These are phyloP conservation scores for Heliosperma pusillum DNA, from an alignment of 148 eudicot species.

Conservation along the genomic window DNA sequence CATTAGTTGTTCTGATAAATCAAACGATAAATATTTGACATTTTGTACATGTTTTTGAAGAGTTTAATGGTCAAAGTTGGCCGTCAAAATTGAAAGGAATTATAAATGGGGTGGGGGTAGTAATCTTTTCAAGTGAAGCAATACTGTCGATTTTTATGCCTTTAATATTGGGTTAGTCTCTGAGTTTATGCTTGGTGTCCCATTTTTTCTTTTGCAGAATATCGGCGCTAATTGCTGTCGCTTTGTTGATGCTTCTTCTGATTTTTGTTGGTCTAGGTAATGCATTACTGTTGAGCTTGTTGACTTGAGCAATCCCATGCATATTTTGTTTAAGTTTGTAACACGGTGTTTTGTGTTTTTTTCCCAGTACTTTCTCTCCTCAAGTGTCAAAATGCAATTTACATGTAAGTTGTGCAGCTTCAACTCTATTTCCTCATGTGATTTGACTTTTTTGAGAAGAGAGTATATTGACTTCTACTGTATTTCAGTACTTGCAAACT, in stretches of 20 bases:
- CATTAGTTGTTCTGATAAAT: neutral
- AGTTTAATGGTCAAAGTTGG: neutral
- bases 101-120: neutral
- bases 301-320: neutral
- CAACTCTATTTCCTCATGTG: neutral
- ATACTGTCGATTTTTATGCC: neutral
- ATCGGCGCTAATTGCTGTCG: constrained; percentile 60
- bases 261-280: constrained; percentile 76
- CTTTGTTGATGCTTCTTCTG: constrained; percentile 68
- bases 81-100: neutral
- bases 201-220: constrained; percentile 42
- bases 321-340: neutral
- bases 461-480: neutral
- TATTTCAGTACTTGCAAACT: neutral
- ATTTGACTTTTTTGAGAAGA: neutral
- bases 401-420: constrained; percentile 50
- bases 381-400: constrained; percentile 61
- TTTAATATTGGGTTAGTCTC: neutral
- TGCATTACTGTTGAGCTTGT: constrained; percentile 22
- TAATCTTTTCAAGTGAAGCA: neutral
- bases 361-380: constrained; percentile 67
- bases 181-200: neutral
- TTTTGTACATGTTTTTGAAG: neutral
- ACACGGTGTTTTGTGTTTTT: constrained; percentile 14
- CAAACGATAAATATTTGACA: neutral